These are phyloP conservation scores for Ligustrum vulgare DNA, from an alignment of 257 asterid species.

Conservation along the genomic window DNA sequence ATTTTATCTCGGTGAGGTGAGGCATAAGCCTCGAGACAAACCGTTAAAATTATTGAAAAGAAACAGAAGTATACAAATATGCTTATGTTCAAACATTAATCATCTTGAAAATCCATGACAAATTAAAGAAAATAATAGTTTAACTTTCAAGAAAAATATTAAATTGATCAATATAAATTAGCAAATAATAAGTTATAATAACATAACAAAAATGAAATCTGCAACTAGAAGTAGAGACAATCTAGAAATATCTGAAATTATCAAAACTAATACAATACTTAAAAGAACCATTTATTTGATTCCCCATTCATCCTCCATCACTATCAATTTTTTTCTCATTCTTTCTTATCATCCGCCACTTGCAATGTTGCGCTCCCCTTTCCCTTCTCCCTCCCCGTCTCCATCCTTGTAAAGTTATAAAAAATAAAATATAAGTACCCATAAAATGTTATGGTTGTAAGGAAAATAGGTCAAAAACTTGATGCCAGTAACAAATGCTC, in stretches of 20 bases:
- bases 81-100: neutral
- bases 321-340: no score
- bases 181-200: neutral
- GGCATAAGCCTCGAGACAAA: neutral
- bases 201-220: no score
- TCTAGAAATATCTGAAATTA: no score
- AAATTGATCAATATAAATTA: neutral
- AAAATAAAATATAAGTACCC: neutral
- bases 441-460: neutral
- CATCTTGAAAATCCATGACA: neutral
- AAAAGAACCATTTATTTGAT: no score
- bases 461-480: neutral
- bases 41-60: neutral
- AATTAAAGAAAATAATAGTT: neutral
- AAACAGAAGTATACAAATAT: neutral
- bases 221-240: no score
- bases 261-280: no score
- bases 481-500: neutral
- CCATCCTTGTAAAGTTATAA: neutral
- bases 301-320: no score
- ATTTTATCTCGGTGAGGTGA: neutral
- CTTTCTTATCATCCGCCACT: neutral
- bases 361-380: neutral
- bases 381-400: neutral
- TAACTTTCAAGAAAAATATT: neutral